phyloP scores from a whole-genome alignment of 2,329 filamentous ascomycete species.

The Hypoxylon sp. region DNA sequence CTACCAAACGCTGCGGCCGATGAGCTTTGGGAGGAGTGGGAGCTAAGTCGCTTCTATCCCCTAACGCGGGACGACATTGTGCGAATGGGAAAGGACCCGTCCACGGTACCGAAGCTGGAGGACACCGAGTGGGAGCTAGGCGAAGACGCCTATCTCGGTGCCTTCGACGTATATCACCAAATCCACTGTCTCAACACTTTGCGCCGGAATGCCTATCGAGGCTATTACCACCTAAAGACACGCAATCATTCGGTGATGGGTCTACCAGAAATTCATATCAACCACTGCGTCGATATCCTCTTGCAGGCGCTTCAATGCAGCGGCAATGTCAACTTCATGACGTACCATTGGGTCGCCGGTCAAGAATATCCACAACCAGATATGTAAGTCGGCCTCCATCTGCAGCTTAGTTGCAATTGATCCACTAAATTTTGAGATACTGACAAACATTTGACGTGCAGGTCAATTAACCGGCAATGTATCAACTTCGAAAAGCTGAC shows the following conservation, averaged over 20 bases:
- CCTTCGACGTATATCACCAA: conserved; percentile 54
- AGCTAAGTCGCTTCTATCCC: conserved; percentile 50
- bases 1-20: conserved; percentile 53
- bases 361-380: conserved; percentile 54
- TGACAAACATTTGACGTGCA: conserved; percentile 19
- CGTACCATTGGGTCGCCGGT: conserved; percentile 55
- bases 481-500: conserved; percentile 54
- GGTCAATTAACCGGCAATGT: conserved; percentile 54
- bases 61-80: conserved; percentile 51
- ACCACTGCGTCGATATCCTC: conserved; percentile 57
- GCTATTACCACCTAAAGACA: conserved; percentile 47
- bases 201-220: conserved; percentile 50
- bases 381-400: conserved; percentile 48
- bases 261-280: conserved; percentile 51
- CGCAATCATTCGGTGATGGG: conserved; percentile 36
- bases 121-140: conserved; percentile 54
- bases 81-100: conserved; percentile 54
- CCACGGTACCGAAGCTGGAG: conserved; percentile 48
- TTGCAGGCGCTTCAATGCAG: conserved; percentile 56
- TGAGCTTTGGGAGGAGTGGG: conserved; percentile 53
- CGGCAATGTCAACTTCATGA: conserved; percentile 56
- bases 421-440: neutral
- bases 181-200: conserved; percentile 56
- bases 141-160: conserved; percentile 54
- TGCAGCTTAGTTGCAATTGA: neutral